Conservation (phyloP, 164 flowering plant species). For the Nymphaea thermarum region DNA sequence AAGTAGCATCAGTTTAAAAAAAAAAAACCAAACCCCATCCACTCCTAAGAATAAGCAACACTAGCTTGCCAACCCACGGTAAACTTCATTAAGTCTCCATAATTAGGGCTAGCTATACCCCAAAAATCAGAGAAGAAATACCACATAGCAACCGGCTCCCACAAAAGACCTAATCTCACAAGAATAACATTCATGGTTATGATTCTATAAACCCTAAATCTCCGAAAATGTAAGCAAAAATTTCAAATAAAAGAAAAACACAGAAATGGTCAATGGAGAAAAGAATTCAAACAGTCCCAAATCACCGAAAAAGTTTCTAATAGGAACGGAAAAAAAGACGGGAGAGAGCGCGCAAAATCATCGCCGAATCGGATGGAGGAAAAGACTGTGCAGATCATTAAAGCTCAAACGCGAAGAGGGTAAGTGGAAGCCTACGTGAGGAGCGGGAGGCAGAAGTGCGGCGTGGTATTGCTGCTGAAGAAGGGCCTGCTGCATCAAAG, state of each 20-base stretch:
- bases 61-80: too few relatives aligned
- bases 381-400: too few relatives aligned
- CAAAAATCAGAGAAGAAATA: too few relatives aligned
- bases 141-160: not conserved
- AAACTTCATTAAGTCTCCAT: too few relatives aligned
- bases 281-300: not conserved
- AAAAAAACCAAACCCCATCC: too few relatives aligned
- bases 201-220: not conserved
- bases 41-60: too few relatives aligned
- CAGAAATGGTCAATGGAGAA: not conserved
- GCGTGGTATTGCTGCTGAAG: constrained; percentile 9
- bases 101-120: too few relatives aligned
- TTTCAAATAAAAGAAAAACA: too few relatives aligned
- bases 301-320: not conserved
- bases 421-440: not conserved
- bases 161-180: not conserved
- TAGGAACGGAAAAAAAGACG: not conserved
- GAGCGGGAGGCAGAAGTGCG: not conserved
- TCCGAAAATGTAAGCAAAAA: not conserved
- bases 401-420: not conserved
- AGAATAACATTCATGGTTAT: not conserved
- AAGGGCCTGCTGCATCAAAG: constrained; percentile 48
- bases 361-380: not conserved
- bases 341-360: not conserved
- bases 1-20: too few relatives aligned